Percentiles rank a stretch among this genome's conserved stretches.
Evolutionary conservation across 2,329 filamentous ascomycete species (phyloP).

Genomic region (Aspergillus transmontanensis): DNA sequence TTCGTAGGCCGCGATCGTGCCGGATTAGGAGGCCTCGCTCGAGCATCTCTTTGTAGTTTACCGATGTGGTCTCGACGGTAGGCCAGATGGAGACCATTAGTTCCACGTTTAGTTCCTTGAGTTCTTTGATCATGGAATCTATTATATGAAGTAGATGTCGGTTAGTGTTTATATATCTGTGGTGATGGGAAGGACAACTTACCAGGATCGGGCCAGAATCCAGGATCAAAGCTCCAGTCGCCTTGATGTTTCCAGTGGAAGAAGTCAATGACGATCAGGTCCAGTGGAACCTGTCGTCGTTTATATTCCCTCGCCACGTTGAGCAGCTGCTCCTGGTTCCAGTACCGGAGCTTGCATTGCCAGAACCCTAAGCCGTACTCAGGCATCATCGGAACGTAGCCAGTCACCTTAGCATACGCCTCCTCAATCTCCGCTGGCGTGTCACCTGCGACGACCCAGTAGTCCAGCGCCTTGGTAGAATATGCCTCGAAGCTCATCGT

Average conservation of each 20-base stretch:
- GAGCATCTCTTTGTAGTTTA: constrained; percentile 65
- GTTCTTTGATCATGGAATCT: constrained; percentile 65
- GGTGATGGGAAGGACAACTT: constrained; percentile 13
- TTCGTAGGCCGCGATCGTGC: constrained; percentile 61
- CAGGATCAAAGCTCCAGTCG: constrained; percentile 67
- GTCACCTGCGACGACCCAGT: constrained; percentile 65
- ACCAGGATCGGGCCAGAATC: constrained; percentile 67
- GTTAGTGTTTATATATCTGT: background rate
- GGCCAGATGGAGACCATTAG: constrained; percentile 73
- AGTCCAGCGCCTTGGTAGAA: constrained; percentile 61
- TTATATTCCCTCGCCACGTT: constrained; percentile 63
- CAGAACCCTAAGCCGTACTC: constrained; percentile 70
- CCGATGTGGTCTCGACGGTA: constrained; percentile 61
- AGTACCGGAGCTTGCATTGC: constrained; percentile 69
- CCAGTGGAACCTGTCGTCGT: constrained; percentile 58
- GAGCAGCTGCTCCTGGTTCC: constrained; percentile 66
- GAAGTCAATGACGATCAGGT: constrained; percentile 68
- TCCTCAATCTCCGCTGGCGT: constrained; percentile 59
- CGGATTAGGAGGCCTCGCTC: constrained; percentile 63
- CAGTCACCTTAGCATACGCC: constrained; percentile 59
- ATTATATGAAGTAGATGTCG: background rate
- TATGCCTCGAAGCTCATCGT: constrained; percentile 63
- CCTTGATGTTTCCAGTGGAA: constrained; percentile 70
- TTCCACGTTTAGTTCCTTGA: constrained; percentile 61
- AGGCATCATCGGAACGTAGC: constrained; percentile 67